Evolutionary conservation across 345 rosid species (phyloP), one percentile per base, ranked within the genome.

Genomic region (Nasturtium officinale): DNA sequence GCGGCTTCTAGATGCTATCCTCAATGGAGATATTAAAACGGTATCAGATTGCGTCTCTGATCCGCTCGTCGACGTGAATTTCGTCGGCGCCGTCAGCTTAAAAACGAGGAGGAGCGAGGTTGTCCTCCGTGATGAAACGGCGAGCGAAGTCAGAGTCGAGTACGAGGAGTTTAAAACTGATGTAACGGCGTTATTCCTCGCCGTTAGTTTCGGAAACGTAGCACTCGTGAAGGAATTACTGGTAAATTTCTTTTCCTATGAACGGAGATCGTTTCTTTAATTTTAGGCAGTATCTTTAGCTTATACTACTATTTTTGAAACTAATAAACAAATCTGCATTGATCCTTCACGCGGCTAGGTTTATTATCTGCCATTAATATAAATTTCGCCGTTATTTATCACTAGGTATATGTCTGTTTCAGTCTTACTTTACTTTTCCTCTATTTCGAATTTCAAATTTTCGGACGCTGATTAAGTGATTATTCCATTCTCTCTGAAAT

Each of bases 151-250:
- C 30, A 54, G 75, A 32, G 82, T 90, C 2, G 92, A 83, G 77
- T 84, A 80, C 65, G 94, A 87, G 78, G 99, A 95, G 84, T 86
- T 95, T 66, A 90, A 80, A 82, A 90, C 98, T 16, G 98, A 95
- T 65, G 99, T 95, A 45, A 84, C 96, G n/a, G 87, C 99, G 52
- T 77, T 95, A 69, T 90, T 92, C 80, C 86, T 91, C 76, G 97
- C 98, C 56, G 94, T 82, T 57, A 96, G 85, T 48, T 79, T 80
- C 33, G 98, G 99, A 79, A 87, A 86, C 80, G 86, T 80, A 15
- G 74, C 84, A 62, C 91, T 95, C 76, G 91, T 92, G 47, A 95
- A 84, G 90, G 77, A 80, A 60, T 61, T 95, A 54, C 87, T 95
- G 92, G 99, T 95, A 88, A 76, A 76, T 33, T 65, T 2, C 25